A percentile compares a stretch with the other conserved stretches of the same genome.
Conservation (phyloP, 805 yeast genomes). For the Saturnispora saitoi region DNA sequence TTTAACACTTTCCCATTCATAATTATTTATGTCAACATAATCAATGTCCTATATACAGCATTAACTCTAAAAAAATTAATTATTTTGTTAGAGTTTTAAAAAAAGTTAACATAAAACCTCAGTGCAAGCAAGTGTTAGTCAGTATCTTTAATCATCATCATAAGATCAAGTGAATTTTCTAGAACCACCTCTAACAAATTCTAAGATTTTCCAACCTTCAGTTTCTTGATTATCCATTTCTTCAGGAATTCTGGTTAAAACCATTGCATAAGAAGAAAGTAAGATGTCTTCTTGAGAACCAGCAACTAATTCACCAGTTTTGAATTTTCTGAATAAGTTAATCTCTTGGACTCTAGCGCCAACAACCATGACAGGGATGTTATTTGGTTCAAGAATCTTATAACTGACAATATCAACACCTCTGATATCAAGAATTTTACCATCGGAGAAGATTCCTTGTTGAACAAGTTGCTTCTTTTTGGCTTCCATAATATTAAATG, state of each 20-base stretch:
- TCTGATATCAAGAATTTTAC: slow-evolving; percentile 85
- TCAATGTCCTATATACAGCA: slow-evolving; percentile 1
- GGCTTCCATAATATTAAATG: slow-evolving; percentile 88
- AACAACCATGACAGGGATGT: slow-evolving; percentile 85
- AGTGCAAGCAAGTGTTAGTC: neutral
- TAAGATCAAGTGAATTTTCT: slow-evolving; percentile 56
- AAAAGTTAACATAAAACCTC: neutral
- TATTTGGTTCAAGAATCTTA: slow-evolving; percentile 81
- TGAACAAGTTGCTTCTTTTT: slow-evolving; percentile 87
- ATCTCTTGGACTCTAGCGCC: slow-evolving; percentile 97
- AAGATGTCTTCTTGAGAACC: slow-evolving; percentile 92
- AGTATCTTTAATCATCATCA: neutral
- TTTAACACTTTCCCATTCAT: too few species aligned
- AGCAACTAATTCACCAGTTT: slow-evolving; percentile 91
- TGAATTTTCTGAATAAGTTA: slow-evolving; percentile 76
- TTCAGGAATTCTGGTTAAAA: slow-evolving; percentile 85
- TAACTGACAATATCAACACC: slow-evolving; percentile 89
- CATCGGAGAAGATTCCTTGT: slow-evolving; percentile 86
- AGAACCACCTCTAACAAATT: slow-evolving; percentile 89
- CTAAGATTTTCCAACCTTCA: slow-evolving; percentile 95
- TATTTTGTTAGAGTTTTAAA: neutral
- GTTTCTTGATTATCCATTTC: slow-evolving; percentile 84
- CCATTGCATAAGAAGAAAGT: slow-evolving; percentile 93
- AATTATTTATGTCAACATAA: neutral
- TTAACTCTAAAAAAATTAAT: neutral